A percentile compares a stretch with the other conserved stretches of the same genome.
Conservation (phyloP, 257 asterid species). For the Orobanche coerulescens region DNA sequence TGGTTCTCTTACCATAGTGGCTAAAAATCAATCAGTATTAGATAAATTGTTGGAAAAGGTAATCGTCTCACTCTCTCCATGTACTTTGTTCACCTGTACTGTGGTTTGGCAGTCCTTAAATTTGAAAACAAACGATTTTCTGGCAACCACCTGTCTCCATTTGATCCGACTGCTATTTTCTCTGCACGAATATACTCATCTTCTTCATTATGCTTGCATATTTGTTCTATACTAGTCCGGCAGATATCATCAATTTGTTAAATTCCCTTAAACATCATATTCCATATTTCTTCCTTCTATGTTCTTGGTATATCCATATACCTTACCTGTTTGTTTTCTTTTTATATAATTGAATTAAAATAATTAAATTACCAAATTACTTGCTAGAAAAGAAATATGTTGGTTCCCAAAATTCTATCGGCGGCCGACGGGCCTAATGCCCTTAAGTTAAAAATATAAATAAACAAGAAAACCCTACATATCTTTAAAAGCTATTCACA, state of each 20-base stretch:
- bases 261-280: not conserved
- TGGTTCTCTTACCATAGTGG: conserved; percentile 68
- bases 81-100: not conserved
- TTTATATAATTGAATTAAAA: no score
- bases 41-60: conserved; percentile 88
- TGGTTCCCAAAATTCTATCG: no score
- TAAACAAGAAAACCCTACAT: no score
- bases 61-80: conserved; percentile 3
- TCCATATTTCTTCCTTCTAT: not conserved
- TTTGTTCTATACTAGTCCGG: not conserved
- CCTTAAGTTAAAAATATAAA: no score
- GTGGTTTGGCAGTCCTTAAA: conserved; percentile 14
- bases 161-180: not conserved
- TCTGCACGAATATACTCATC: not conserved
- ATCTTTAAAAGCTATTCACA: no score
- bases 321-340: not conserved
- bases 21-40: conserved; percentile 70
- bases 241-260: not conserved
- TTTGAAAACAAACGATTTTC: conserved; percentile 11
- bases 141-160: not conserved
- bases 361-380: no score
- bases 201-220: not conserved
- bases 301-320: not conserved
- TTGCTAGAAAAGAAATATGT: no score
- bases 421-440: no score